Conservation (phyloP, 1,284 basidiomycete genomes). For the Naganishia cerealis region DNA sequence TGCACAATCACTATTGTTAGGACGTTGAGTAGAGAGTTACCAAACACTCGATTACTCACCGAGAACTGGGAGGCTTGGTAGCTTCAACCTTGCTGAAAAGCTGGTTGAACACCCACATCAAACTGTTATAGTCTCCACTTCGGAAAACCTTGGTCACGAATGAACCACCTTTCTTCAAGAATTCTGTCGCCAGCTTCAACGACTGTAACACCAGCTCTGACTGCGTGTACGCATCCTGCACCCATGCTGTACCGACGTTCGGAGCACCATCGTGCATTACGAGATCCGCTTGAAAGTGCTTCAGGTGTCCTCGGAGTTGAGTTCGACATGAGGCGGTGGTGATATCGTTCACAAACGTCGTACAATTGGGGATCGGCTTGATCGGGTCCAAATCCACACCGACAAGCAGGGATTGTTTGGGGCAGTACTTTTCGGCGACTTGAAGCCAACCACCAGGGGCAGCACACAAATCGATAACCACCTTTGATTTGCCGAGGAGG, state of each 20-base stretch:
- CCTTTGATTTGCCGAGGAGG: slow-evolving; percentile 85
- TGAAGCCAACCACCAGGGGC: slow-evolving; percentile 99
- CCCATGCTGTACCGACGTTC: slow-evolving; percentile 98
- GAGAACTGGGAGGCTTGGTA: slow-evolving; percentile 95
- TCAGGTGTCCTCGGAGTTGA: slow-evolving; percentile 81
- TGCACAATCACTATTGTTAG: not conserved
- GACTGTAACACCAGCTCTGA: slow-evolving; percentile 95
- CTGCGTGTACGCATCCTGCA: slow-evolving; percentile 97
- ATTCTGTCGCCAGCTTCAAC: slow-evolving; percentile 94
- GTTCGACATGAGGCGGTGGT: slow-evolving; percentile 89
- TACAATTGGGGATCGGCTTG: slow-evolving; percentile 88
- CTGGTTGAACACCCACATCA: slow-evolving; percentile 98
- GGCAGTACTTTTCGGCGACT: slow-evolving; percentile 98
- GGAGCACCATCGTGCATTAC: slow-evolving; percentile 99
- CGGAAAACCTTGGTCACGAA: slow-evolving; percentile 99
- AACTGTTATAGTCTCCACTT: slow-evolving; percentile 96
- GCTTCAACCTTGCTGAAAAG: slow-evolving; percentile 95
- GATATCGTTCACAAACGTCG: slow-evolving; percentile 92
- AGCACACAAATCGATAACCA: slow-evolving; percentile 96
- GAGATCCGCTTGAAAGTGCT: slow-evolving; percentile 99
- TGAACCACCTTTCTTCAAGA: slow-evolving; percentile 86
- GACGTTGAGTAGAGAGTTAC: slow-evolving; percentile 16
- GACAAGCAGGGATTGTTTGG: slow-evolving; percentile 87
- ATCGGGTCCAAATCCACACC: slow-evolving; percentile 97
- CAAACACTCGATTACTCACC: slow-evolving; percentile 58